Evolutionary conservation across 257 asterid genomes (phyloP).

Genomic region (Primulina tabacum): DNA sequence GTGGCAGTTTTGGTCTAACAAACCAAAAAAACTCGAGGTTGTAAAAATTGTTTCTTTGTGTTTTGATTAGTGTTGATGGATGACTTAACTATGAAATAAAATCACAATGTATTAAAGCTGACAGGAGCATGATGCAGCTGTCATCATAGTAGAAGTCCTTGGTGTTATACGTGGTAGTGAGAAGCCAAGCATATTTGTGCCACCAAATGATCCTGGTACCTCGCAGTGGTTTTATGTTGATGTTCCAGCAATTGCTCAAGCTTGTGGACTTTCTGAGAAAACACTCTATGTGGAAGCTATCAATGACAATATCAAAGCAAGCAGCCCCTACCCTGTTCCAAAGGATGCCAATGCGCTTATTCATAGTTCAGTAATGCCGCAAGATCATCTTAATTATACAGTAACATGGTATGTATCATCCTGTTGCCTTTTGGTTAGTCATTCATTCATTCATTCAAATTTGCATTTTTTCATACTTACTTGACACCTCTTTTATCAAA

Average conservation of each 20-base stretch:
- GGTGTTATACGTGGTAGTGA: conserved; percentile 90
- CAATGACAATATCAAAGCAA: conserved; percentile 64
- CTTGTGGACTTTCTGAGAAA: conserved; percentile 69
- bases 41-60: conserved; percentile 23
- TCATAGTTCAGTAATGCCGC: conserved; percentile 92
- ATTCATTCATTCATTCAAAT: conserved; percentile 13
- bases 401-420: conserved; percentile 65
- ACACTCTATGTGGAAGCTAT: conserved; percentile 75
- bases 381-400: conserved; percentile 83
- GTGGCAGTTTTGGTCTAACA: conserved; percentile 64
- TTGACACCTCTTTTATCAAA: not conserved
- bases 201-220: conserved; percentile 78
- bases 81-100: conserved; percentile 26
- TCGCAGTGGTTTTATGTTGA: conserved; percentile 94
- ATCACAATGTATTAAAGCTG: conserved; percentile 30
- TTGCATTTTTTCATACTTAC: conserved; percentile 2
- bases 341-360: conserved; percentile 67
- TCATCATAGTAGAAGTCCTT: conserved; percentile 49
- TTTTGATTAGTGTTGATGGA: conserved; percentile 15
- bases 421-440: conserved; percentile 14
- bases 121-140: conserved; percentile 51
- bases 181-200: conserved; percentile 93
- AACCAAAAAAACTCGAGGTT: conserved; percentile 43
- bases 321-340: conserved; percentile 86
- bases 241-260: conserved; percentile 72